Evolutionary conservation across 2,329 filamentous ascomycete species (phyloP).

Genomic region (Rhynchosporium secalis): DNA sequence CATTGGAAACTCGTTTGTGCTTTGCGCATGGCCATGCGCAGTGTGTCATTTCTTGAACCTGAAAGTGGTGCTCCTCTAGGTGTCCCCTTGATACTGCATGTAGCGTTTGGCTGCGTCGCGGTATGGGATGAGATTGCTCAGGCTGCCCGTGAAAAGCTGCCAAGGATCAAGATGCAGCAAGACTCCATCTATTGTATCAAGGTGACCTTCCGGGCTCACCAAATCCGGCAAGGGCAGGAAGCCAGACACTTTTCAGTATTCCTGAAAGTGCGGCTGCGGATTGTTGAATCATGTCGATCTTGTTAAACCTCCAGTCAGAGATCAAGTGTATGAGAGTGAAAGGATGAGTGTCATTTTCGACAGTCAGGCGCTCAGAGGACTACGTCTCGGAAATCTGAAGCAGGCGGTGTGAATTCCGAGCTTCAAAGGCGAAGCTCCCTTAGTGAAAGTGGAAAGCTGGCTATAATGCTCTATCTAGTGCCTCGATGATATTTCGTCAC

Average conservation of each 20-base stretch:
- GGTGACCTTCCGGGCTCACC: neutral
- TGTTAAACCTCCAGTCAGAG: constrained; percentile 14
- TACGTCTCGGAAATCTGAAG: neutral
- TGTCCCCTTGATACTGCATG: constrained; percentile 74
- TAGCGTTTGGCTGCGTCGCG: constrained; percentile 55
- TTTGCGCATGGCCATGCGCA: constrained; percentile 75
- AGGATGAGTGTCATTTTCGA: neutral
- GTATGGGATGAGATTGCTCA: constrained; percentile 68
- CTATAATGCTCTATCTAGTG: constrained; percentile 1
- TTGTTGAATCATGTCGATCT: constrained; percentile 8
- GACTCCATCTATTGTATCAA: constrained; percentile 13
- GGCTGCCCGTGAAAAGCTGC: constrained; percentile 37
- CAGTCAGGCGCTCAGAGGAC: constrained; percentile 1
- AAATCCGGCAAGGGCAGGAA: neutral
- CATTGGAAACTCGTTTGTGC: constrained; percentile 96
- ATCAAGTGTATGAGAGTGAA: constrained; percentile 1
- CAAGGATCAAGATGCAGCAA: constrained; percentile 49
- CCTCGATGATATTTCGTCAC: constrained; percentile 6
- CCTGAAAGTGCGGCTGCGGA: constrained; percentile 6
- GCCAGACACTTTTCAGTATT: constrained; percentile 7
- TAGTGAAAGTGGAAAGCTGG: constrained; percentile 16
- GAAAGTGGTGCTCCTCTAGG: constrained; percentile 57
- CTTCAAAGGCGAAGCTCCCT: constrained; percentile 11
- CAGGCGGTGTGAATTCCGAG: neutral
- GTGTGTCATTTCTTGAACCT: constrained; percentile 77